Evolutionary conservation across 768 basidiomycete genomes (phyloP).

Genomic region (Pleurotus platypus): DNA sequence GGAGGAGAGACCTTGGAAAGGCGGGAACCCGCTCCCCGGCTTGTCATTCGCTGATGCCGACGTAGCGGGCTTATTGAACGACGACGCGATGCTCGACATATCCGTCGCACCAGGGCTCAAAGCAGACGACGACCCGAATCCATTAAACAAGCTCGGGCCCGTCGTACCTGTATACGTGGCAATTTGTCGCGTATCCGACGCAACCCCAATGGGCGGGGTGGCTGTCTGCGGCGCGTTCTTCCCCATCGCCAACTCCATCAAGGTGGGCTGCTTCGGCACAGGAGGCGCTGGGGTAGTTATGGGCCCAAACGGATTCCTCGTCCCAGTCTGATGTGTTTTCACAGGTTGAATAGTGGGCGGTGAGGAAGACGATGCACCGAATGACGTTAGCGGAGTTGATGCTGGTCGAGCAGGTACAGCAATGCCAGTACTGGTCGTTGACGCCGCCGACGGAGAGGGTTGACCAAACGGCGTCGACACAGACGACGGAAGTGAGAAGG

Average conservation of each 20-base stretch:
- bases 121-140: slow-evolving; percentile 36
- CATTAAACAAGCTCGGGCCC: slow-evolving; percentile 25
- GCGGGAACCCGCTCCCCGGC: slow-evolving; percentile 13
- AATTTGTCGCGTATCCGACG: slow-evolving; percentile 15
- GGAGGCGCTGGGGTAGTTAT: slow-evolving; percentile 60
- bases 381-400: slow-evolving; percentile 64
- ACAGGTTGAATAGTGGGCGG: slow-evolving; percentile 59
- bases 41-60: slow-evolving; percentile 9
- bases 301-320: slow-evolving; percentile 91
- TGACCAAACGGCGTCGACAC: slow-evolving; percentile 21
- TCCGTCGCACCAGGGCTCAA: slow-evolving; percentile 46
- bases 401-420: slow-evolving; percentile 56
- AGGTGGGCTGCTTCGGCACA: slow-evolving; percentile 72
- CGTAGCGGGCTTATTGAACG: slow-evolving; percentile 46
- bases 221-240: slow-evolving; percentile 11
- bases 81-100: slow-evolving; percentile 70
- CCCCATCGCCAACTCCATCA: slow-evolving; percentile 74
- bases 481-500: slow-evolving; percentile 16
- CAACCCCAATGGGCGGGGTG: slow-evolving; percentile 17
- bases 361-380: slow-evolving; percentile 26
- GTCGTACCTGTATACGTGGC: slow-evolving; percentile 15
- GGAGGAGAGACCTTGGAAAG: slow-evolving; percentile 16
- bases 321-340: slow-evolving; percentile 88
- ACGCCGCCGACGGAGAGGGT: slow-evolving; percentile 14
- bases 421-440: slow-evolving; percentile 10